Base-by-base conservation (phyloP, 1,139 yeast species). In the Candida frijolesensis region DNA sequence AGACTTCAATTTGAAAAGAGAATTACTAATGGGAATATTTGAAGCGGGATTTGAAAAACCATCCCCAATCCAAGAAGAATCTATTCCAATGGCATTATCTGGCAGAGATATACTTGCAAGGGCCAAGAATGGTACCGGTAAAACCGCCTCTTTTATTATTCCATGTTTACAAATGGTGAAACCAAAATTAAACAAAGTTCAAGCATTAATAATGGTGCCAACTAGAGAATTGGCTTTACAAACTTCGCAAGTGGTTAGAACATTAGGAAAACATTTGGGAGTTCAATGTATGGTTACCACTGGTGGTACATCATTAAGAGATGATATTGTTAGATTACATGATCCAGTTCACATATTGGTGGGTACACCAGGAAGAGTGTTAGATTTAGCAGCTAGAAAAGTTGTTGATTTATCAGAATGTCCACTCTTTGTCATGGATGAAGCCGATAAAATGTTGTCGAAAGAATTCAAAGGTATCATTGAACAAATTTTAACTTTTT, bases 21-120 rank as follows among this genome's bases (percentile, higher is more conserved):
- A 94, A 65, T 80, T 94, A 55, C 77, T 95, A 65, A 95, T 94
- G 99, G 99, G 99, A 34, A 94, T 94, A 60, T 94, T 92, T 66
- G 99, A 95, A 70, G 98, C 99, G 1, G 99, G 99, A 44, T 94
- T 94, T 65, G 99, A 94, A 68, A 90, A 89, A 66, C 99, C 99
- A 9, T 90, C 97, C 19, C 99, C 99, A 18, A 91, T 94, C 64
- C 99, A 94, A 73, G 98, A 94, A 74, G 99, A 92, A 69, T 84
- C 97, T 12, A 94, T 94, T 53, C 99, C 99, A 3, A 89, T 91
- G 67, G 97, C 98, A 1, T 79, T 94, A 48, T 87, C 96, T 46
- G 98, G 99, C 47, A 85, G 97, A 74, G 99, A 94, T 71, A 89
- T 95, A 55, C 81, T 94, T 58, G 99, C 99, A 14, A 84, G 99